Conservation (phyloP, 1,139 yeast species). For the Diutina neorugosa region DNA sequence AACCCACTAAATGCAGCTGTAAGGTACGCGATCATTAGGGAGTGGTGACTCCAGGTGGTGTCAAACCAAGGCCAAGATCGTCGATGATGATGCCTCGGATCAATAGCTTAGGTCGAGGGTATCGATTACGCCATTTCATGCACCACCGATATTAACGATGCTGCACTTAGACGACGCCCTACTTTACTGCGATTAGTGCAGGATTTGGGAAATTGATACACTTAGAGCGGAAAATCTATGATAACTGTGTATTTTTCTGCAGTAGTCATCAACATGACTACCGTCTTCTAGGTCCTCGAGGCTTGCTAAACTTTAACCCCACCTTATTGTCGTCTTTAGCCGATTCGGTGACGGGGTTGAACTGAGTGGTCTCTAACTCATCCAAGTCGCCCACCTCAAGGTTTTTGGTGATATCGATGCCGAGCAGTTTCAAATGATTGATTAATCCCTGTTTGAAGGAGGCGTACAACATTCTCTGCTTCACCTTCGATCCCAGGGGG, state of each 20-base stretch:
- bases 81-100: neutral
- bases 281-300: constrained; percentile 45
- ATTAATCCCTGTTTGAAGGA: constrained; percentile 64
- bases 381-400: constrained; percentile 60
- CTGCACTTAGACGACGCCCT: neutral
- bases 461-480: constrained; percentile 89
- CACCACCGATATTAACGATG: neutral
- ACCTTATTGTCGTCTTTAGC: constrained; percentile 7
- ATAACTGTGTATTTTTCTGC: neutral
- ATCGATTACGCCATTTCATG: neutral
- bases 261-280: constrained; percentile 8
- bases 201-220: neutral
- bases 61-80: neutral
- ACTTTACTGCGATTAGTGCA: neutral
- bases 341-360: constrained; percentile 10
- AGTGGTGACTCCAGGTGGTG: neutral
- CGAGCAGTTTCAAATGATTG: constrained; percentile 27
- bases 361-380: constrained; percentile 40
- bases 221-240: too few species aligned
- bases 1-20: neutral
- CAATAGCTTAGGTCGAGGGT: too few species aligned
- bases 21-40: neutral
- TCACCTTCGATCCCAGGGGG: constrained; percentile 83
- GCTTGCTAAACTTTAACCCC: constrained; percentile 33
- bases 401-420: constrained; percentile 22